Conservation (phyloP, 305 asterid species). For the Fraxinus velutina region DNA sequence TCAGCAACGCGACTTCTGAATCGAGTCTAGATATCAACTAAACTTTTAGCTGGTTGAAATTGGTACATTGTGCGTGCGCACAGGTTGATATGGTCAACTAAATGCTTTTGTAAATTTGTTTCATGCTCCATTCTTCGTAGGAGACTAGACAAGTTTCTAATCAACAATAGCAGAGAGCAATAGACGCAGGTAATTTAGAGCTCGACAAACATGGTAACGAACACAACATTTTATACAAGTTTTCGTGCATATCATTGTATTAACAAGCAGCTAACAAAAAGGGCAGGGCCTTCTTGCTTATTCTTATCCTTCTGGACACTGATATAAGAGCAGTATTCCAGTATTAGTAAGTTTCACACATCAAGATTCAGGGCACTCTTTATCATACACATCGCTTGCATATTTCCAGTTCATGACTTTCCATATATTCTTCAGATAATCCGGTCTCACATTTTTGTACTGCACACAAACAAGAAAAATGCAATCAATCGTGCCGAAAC, state of each 20-base stretch:
- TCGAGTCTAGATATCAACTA: neutral
- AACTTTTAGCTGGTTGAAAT: too few species aligned
- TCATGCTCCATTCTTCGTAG: neutral
- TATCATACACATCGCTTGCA: conserved; percentile 24
- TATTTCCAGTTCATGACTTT: conserved; percentile 39
- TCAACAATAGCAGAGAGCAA: neutral
- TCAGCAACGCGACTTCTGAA: too few species aligned
- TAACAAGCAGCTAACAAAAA: neutral
- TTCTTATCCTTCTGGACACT: neutral
- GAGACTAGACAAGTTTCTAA: neutral
- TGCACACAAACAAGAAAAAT: conserved; percentile 17
- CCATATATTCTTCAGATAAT: conserved; percentile 39
- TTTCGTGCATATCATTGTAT: neutral
- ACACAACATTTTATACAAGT: neutral
- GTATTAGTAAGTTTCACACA: neutral
- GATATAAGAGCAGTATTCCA: neutral
- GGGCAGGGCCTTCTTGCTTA: neutral
- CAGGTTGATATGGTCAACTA: neutral
- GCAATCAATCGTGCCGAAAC: neutral
- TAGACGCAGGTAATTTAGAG: neutral
- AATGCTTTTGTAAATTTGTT: neutral
- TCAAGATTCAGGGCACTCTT: conserved; percentile 12
- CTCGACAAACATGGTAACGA: neutral
- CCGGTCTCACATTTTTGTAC: conserved; percentile 40
- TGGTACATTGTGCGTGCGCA: neutral